A percentile compares a stretch with the other conserved stretches of the same genome.
phyloP scores from a whole-genome alignment of 768 basidiomycete genomes.

The Arthromyces matolae region DNA sequence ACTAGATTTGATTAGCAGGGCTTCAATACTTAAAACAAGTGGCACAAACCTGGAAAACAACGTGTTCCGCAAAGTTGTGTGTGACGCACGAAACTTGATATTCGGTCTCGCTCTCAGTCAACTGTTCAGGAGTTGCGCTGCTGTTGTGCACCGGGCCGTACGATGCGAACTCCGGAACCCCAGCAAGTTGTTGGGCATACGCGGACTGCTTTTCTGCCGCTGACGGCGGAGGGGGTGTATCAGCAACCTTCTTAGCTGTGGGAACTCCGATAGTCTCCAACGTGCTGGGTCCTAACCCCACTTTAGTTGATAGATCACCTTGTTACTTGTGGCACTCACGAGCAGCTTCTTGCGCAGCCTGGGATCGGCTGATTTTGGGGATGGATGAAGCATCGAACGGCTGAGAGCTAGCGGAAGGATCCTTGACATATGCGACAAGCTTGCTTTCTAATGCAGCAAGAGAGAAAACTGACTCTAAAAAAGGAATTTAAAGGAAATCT shows the following conservation, averaged over 20 bases:
- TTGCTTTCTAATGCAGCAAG: conserved; percentile 86
- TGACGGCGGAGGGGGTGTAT: conserved; percentile 70
- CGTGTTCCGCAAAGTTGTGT: conserved; percentile 91
- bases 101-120: conserved; percentile 97
- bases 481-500: conserved; percentile 6
- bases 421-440: conserved; percentile 90
- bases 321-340: conserved; percentile 47
- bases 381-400: conserved; percentile 83
- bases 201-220: conserved; percentile 86
- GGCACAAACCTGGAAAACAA: conserved; percentile 88
- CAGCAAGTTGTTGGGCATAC: conserved; percentile 80
- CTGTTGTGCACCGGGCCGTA: conserved; percentile 91
- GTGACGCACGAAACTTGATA: conserved; percentile 97
- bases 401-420: conserved; percentile 60
- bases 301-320: conserved; percentile 6
- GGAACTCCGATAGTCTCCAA: conserved; percentile 83
- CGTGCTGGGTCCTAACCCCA: conserved; percentile 71
- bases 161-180: conserved; percentile 78
- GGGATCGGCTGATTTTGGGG: conserved; percentile 92
- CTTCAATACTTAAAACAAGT: not conserved
- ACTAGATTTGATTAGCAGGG: conserved; percentile 42
- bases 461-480: conserved; percentile 88
- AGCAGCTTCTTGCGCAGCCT: conserved; percentile 83
- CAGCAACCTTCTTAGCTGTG: conserved; percentile 49
- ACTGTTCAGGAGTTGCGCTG: conserved; percentile 68